Conservation (phyloP, 2,329 filamentous ascomycete genomes). For the Neopestalotiopsis rosae region DNA sequence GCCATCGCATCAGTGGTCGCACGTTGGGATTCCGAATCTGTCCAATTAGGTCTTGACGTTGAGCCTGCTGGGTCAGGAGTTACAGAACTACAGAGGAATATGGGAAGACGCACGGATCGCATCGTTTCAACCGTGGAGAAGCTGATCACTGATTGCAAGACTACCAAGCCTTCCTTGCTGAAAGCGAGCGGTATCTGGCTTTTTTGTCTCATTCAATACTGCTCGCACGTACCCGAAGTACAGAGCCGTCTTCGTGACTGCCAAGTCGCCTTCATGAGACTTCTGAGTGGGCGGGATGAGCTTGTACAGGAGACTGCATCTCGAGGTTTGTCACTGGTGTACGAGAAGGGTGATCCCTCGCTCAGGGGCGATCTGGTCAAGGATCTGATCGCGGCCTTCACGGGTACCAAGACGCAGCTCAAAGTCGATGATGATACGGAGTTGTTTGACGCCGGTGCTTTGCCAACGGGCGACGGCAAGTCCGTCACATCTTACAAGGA, state of each 20-base stretch:
- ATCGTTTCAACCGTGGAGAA: constrained; percentile 69
- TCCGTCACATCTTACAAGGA: constrained; percentile 97
- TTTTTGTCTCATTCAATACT: constrained; percentile 88
- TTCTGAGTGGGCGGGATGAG: constrained; percentile 88
- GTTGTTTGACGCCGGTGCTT: constrained; percentile 86
- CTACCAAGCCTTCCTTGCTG: constrained; percentile 85
- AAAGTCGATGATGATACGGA: constrained; percentile 92
- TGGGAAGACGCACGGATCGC: constrained; percentile 43
- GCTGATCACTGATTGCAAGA: constrained; percentile 77
- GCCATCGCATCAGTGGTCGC: constrained; percentile 79
- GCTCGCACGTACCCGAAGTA: constrained; percentile 77
- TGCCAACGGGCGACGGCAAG: constrained; percentile 88
- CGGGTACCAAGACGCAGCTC: constrained; percentile 73
- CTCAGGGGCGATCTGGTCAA: constrained; percentile 84
- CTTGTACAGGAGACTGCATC: constrained; percentile 96
- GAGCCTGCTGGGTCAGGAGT: constrained; percentile 53
- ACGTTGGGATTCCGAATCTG: constrained; percentile 83
- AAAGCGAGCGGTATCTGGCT: constrained; percentile 97
- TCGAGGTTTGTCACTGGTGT: constrained; percentile 87
- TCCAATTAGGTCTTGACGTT: constrained; percentile 78
- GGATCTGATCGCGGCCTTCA: constrained; percentile 89
- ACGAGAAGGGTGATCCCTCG: constrained; percentile 84
- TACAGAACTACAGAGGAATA: constrained; percentile 34
- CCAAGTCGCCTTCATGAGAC: constrained; percentile 85
- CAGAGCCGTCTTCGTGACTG: constrained; percentile 77